Evolutionary conservation across 2,329 filamentous ascomycete genomes (phyloP).

Genomic region (Xylariaceae sp.): DNA sequence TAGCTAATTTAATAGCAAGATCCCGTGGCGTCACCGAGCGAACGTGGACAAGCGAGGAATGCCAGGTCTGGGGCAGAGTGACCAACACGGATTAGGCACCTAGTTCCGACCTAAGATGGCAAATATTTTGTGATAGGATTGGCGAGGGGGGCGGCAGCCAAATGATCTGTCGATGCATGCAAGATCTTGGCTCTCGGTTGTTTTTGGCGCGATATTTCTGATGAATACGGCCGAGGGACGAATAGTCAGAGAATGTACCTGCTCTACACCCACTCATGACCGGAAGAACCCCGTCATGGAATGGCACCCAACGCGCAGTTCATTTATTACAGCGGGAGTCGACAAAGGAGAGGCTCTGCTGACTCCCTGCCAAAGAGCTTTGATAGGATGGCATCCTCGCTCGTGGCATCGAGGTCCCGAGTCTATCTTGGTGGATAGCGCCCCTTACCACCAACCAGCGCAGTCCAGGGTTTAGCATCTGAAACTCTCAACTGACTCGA

Average conservation of each 20-base stretch:
- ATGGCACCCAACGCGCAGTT: constrained; percentile 1
- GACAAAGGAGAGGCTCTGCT: background rate
- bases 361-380: constrained; percentile 7
- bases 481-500: constrained; percentile 15
- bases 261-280: constrained; percentile 1
- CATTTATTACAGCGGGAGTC: background rate
- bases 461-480: constrained; percentile 8
- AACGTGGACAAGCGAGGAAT: constrained; percentile 7
- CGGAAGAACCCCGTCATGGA: background rate
- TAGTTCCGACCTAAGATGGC: constrained; percentile 10
- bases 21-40: constrained; percentile 12
- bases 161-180: constrained; percentile 20
- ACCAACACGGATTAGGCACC: constrained; percentile 6
- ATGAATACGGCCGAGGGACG: constrained; percentile 16
- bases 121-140: constrained; percentile 11
- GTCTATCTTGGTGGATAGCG: background rate
- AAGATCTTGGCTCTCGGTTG: constrained; percentile 18
- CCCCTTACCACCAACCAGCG: constrained; percentile 2
- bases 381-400: constrained; percentile 7
- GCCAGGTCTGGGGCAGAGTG: constrained; percentile 9
- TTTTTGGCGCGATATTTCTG: constrained; percentile 11
- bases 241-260: constrained; percentile 1
- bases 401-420: constrained; percentile 1
- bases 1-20: constrained; percentile 19
- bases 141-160: constrained; percentile 14